Evolutionary conservation across 495 filamentous ascomycete genomes (phyloP), one percentile per base, ranked within the genome.

Genomic region (Xylaria telfairii): DNA sequence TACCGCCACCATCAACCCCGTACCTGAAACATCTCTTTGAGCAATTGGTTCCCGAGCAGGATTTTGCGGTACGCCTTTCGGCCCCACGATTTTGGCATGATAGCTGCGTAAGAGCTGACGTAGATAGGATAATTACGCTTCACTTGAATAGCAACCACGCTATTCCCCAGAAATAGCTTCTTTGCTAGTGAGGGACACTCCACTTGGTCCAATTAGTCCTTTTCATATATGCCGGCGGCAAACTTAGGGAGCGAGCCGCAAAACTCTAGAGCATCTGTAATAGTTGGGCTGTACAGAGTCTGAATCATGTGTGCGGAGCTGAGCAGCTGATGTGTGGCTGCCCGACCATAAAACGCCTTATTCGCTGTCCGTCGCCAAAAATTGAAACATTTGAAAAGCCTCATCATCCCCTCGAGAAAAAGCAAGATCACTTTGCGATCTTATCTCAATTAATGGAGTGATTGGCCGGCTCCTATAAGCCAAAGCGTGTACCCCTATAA

Each of bases 21-120:
- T 21, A 49, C 26, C 21, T 65, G 62, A 65, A 65, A 65, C 62
- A 37, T 39, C 32, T 37, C 30, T 59, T 21, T 37, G 32, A 59
- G 7, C n/a, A n/a, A 12, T 37, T 59, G 17, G 56, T 37, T 34
- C 17, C 30, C 19, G 7, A 21, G 17, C 4, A 37, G 17, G 19
- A 37, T 21, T 12, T 37, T 10, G 6, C 17, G 0, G 30, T n/a
- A 3, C 17, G 26, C 30, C 51, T 51, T 37, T 65, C 19, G n/a
- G 47, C 37, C n/a, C 32, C 39, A 51, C 44, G 46, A 2, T 19
- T 39, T 51, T 42, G 0, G 63, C 28, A 46, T 65, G 1, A 32
- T 13, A 17, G 44, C 24, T 66, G 64, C 44, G 62, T 28, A 65
- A 30, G 37, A 32, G 26, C 44, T 65, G 26, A 28, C 62, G 42